These are phyloP conservation scores for Urostyla sp. DNA, from an alignment of 73 alveolate genomes.

Conservation along the genomic window DNA sequence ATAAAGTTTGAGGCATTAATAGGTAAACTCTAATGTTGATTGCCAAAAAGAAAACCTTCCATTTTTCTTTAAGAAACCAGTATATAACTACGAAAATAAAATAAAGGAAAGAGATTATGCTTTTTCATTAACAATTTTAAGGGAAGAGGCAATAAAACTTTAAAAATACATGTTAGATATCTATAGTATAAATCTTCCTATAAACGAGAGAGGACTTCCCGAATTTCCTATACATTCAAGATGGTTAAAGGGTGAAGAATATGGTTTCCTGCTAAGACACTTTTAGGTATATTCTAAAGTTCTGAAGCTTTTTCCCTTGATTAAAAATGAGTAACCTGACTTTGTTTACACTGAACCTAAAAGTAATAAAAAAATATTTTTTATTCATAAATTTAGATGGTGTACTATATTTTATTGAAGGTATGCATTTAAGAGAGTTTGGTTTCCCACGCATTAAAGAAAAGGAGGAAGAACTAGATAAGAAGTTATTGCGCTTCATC, in stretches of 20 bases:
- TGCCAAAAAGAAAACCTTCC: too few species aligned
- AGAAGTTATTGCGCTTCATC: background rate
- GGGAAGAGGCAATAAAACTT: constrained; percentile 2
- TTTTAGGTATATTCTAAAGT: constrained; percentile 33
- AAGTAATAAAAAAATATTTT: background rate
- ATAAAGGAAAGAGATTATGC: too few species aligned
- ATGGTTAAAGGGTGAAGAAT: constrained; percentile 80
- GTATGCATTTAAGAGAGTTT: constrained; percentile 61
- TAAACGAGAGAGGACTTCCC: constrained; percentile 17
- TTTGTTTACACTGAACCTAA: constrained; percentile 24
- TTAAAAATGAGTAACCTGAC: background rate
- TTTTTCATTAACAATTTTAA: too few species aligned
- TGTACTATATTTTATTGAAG: constrained; percentile 50
- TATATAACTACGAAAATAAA: too few species aligned
- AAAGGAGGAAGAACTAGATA: background rate
- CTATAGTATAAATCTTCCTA: background rate
- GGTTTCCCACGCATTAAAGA: constrained; percentile 69
- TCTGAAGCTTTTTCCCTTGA: background rate
- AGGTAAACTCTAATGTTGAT: too few species aligned
- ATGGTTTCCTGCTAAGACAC: constrained; percentile 65
- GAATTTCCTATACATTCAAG: constrained; percentile 68
- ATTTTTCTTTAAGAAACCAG: too few species aligned
- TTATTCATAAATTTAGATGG: constrained; percentile 28
- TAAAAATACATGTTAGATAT: constrained; percentile 9
- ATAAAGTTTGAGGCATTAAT: too few species aligned